Percentiles rank a stretch among this genome's conserved stretches.
phyloP scores from a whole-genome alignment of 192 early-diverging fungal genomes.

The Podila clonocystis region DNA sequence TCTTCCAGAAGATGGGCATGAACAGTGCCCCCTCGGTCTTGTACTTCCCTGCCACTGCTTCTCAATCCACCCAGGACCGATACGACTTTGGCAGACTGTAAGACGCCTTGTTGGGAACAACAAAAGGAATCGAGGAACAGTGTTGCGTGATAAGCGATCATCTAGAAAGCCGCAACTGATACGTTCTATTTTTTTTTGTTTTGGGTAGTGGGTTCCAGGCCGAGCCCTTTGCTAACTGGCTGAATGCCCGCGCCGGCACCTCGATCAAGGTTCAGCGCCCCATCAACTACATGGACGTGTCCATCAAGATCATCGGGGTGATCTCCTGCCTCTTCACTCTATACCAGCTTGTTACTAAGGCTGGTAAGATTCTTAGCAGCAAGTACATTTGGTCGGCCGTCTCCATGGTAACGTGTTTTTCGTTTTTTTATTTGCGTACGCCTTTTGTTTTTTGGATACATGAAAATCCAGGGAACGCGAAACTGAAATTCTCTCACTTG shows the following conservation, averaged over 20 bases:
- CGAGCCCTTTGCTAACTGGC: slow-evolving; percentile 70
- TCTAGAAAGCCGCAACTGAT: not conserved
- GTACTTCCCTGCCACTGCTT: slow-evolving; percentile 72
- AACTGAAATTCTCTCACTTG: not conserved
- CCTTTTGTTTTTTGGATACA: too few relatives aligned
- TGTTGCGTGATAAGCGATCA: not conserved
- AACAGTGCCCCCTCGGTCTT: slow-evolving; percentile 71
- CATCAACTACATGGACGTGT: slow-evolving; percentile 62
- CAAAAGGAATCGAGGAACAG: too few relatives aligned
- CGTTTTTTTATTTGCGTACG: too few relatives aligned
- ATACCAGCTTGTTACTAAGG: slow-evolving; percentile 53
- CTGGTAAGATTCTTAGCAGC: slow-evolving; percentile 57
- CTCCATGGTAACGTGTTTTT: slow-evolving; percentile 52
- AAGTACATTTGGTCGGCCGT: slow-evolving; percentile 67
- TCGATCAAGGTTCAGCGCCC: slow-evolving; percentile 60
- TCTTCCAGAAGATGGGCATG: slow-evolving; percentile 69
- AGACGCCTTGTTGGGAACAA: not conserved
- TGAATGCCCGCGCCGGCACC: slow-evolving; percentile 52
- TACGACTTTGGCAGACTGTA: slow-evolving; percentile 72
- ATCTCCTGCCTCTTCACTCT: slow-evolving; percentile 42
- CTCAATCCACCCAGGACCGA: slow-evolving; percentile 42
- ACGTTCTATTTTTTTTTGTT: not conserved
- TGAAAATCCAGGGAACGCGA: not conserved
- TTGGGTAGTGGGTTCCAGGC: slow-evolving; percentile 66
- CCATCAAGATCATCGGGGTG: slow-evolving; percentile 40